Evolutionary conservation across 306 rosid species (phyloP), one percentile per base, ranked within the genome.

Genomic region (Ormosia emarginata): DNA sequence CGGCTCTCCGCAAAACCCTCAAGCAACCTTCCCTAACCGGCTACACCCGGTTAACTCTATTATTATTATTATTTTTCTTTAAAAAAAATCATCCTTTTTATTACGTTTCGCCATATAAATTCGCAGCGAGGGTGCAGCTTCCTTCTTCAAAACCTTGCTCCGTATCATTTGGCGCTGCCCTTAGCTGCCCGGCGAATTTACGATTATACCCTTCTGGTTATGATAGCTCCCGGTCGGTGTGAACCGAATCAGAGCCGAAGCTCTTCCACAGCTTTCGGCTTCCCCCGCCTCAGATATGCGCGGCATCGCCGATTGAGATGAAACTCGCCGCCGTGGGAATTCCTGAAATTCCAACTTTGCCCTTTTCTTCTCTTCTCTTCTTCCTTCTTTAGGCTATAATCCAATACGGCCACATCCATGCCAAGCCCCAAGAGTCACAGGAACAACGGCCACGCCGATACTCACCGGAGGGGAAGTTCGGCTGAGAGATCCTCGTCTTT

Each of bases 271-370:
- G 90, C 92, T 88, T 84, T 92, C 89, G 95, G 94, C 77, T 93
- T 91, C 73, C 93, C 93, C 15, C 88, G 87, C 74, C 76, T 40
- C 81, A 33, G 92, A 34, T 87, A 86, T 76, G 74, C 85, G 57
- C 87, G 94, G 6, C 89, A 84, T 86, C 82, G 93, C 39, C 92
- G 90, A 18, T 77, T 91, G 89, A 87, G 92, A 87, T 86, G 40
- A 17, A 36, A 9, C 5, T 32, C 61, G 32, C 49, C 41, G 4
- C 67, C 4, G 46, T 5, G 61, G 5, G 7, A 8, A 12, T 0
- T 13, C 2, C 29, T 33, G 7, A 66, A 55, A 36, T 34, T 62
- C 17, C 81, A 13, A 13, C 14, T 72, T 34, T 67, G 33, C 59
- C 81, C 74, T 74, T 59, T 62, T 58, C 7, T 15, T 24, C 7